A percentile compares a stretch with the other conserved stretches of the same genome.
These are phyloP conservation scores for Trifolium dubium DNA, from an alignment of 306 rosid genomes.

Conservation along the genomic window DNA sequence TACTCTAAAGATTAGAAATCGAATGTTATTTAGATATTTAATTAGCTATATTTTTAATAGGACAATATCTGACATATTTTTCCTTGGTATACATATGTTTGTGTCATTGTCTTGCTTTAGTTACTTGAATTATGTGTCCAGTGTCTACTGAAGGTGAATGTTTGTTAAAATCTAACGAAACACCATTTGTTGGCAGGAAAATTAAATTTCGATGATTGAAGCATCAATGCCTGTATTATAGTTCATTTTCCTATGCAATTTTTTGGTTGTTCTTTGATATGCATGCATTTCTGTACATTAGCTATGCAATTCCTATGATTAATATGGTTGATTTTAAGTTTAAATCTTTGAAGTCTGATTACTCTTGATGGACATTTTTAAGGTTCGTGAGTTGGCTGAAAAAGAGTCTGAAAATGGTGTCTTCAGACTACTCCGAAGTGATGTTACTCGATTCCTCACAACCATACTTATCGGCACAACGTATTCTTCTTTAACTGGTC, in stretches of 20 bases:
- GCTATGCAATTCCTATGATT: slow-evolving; percentile 23
- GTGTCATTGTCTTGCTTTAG: slow-evolving; percentile 14
- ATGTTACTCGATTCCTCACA: slow-evolving; percentile 93
- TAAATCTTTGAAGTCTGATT: slow-evolving; percentile 38
- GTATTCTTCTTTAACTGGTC: slow-evolving; percentile 58
- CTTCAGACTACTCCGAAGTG: slow-evolving; percentile 89
- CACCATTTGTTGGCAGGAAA: slow-evolving; percentile 11
- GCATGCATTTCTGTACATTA: slow-evolving; percentile 19
- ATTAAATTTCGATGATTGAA: slow-evolving; percentile 22
- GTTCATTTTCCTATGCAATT: slow-evolving; percentile 32
- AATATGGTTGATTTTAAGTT: slow-evolving; percentile 22
- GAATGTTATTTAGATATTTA: neutral
- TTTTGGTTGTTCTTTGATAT: neutral
- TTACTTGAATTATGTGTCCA: slow-evolving; percentile 10
- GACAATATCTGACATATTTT: neutral
- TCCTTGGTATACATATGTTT: neutral
- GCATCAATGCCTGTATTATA: slow-evolving; percentile 23
- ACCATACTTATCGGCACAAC: slow-evolving; percentile 99
- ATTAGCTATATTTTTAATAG: slow-evolving; percentile 24
- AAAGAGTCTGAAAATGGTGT: slow-evolving; percentile 90
- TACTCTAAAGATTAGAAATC: neutral
- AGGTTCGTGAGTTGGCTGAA: slow-evolving; percentile 91
- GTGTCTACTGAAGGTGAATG: slow-evolving; percentile 11
- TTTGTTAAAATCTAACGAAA: slow-evolving; percentile 15
- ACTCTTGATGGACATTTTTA: slow-evolving; percentile 41